Conservation (phyloP, 225 moss, liverwort and hornwort species). For the Pleurozium schreberi region DNA sequence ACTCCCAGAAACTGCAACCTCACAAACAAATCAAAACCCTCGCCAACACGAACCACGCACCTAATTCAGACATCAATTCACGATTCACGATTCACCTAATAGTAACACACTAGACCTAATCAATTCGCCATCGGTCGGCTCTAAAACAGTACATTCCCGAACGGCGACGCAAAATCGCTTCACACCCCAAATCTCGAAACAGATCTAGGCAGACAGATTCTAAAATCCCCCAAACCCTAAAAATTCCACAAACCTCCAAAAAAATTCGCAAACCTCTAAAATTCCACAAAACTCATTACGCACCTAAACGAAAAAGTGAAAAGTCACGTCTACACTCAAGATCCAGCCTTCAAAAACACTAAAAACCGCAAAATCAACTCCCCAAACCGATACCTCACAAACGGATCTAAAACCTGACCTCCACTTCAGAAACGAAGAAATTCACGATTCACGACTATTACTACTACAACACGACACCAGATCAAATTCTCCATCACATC, state of each 20-base stretch:
- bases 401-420: not conserved
- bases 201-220: not conserved
- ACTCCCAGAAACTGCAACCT: not conserved
- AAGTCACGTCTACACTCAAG: not conserved
- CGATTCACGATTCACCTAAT: not conserved
- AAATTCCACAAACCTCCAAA: not conserved
- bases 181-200: not conserved
- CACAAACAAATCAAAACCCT: not conserved
- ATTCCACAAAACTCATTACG: not conserved
- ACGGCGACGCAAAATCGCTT: not conserved
- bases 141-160: not conserved
- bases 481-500: not conserved
- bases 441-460: not conserved
- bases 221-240: not conserved
- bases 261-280: not conserved
- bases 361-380: not conserved
- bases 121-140: not conserved
- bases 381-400: not conserved
- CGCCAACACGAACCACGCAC: not conserved
- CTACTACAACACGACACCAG: not conserved
- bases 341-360: not conserved
- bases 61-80: not conserved
- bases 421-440: not conserved
- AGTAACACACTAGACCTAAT: not conserved
- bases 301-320: not conserved